Conservation (phyloP, 164 flowering plant species). For the Chimonanthus praecox region DNA sequence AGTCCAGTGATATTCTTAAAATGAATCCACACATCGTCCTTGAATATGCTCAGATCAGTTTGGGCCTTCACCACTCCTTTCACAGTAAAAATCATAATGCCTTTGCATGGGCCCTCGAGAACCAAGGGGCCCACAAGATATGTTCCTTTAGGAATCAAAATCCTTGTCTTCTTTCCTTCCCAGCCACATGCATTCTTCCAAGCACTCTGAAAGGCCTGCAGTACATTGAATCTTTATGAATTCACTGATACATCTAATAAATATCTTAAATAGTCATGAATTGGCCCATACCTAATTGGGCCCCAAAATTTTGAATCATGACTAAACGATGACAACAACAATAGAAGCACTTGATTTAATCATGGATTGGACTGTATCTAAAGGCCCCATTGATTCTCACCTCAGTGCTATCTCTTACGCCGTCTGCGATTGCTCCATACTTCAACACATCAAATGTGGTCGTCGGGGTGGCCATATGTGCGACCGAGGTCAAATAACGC, state of each 20-base stretch:
- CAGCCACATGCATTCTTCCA: conserved; percentile 37
- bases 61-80: conserved; percentile 26
- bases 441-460: neutral
- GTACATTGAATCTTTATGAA: neutral
- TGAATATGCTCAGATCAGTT: neutral
- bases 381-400: neutral
- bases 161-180: conserved; percentile 1
- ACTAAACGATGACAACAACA: neutral
- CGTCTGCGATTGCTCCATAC: neutral
- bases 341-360: neutral
- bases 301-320: neutral
- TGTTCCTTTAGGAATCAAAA: conserved; percentile 31
- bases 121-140: conserved; percentile 14
- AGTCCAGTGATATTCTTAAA: conserved; percentile 26
- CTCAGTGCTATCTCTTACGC: neutral
- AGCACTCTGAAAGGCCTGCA: conserved; percentile 28
- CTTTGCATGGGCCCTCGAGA: conserved; percentile 31
- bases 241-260: too few species aligned
- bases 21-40: conserved; percentile 25
- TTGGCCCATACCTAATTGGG: neutral
- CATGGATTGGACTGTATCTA: neutral
- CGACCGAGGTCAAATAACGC: neutral
- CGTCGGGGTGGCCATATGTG: neutral
- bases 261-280: too few species aligned
- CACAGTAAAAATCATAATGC: conserved; percentile 9